Evolutionary conservation across 768 basidiomycete genomes (phyloP), one percentile per base, ranked within the genome.

Genomic region (Suillus subluteus): DNA sequence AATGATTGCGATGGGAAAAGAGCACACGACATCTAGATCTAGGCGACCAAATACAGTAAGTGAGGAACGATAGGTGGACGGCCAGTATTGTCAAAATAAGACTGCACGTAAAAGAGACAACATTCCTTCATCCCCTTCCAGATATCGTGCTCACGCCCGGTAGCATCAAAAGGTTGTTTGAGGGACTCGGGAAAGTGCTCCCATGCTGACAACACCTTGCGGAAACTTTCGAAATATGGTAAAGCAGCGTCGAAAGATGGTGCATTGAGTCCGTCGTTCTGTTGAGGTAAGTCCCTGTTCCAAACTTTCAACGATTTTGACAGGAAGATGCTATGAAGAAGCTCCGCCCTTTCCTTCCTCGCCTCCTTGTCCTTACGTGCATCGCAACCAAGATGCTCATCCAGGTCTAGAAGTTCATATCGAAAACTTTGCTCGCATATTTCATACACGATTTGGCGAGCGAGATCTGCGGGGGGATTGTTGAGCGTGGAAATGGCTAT

Each of bases 381-480:
- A 3, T 50, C 23, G 12, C 6, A 5, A 12, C 48, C 48, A 50
- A 50, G 48, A 50, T 50, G 48, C 3, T 50, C 48, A 50, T 50
- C 48, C 5, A 50, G 48, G 48, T 50, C 23, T 0, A 50, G 48
- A 50, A 50, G 48, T 6, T 50, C 48, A 50, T 50, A 50, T n/a
- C 2, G 11, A 4, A 46, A 46, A 46, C 21, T 4, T 46, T 46
- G 46, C 4, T 46, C 46, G 5, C 46, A 46, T 9, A 46, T 46
- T 46, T 46, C n/a, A 4, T 46, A 46, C 4, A 46, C 1, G 1
- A 46, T 46, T 46, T 46, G 46, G 46, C n/a, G 9, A 1, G 4
- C 46, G 11, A 46, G 46, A 50, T 50, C 48, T 50, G 48, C 13
- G 23, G 48, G 48, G 48, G 48, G 48, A 50, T 50, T 50, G 48